Evolutionary conservation across 1,284 basidiomycete genomes (phyloP).

Genomic region (Serendipita sp.): DNA sequence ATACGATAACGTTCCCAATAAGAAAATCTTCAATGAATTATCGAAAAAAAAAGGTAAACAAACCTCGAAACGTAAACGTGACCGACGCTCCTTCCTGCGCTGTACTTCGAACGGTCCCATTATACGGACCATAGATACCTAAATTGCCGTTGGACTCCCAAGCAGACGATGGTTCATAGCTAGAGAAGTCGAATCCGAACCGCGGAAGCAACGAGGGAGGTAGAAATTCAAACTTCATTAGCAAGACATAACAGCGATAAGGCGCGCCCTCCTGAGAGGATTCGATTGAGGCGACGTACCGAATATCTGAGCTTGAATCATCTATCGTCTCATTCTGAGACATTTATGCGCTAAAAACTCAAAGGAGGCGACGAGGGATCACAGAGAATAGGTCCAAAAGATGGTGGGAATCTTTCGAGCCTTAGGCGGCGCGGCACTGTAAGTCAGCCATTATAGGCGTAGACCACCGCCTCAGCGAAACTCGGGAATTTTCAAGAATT

Average conservation of each 20-base stretch:
- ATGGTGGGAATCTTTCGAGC: neutral
- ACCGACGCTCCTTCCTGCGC: neutral
- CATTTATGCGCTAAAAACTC: neutral
- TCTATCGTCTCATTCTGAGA: conserved; percentile 2
- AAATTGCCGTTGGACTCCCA: neutral
- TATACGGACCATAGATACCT: neutral
- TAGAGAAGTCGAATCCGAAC: neutral
- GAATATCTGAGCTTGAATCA: neutral
- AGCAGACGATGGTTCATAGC: neutral
- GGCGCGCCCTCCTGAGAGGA: neutral
- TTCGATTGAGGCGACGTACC: neutral
- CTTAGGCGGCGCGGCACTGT: too few relatives aligned
- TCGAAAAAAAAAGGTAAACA: neutral
- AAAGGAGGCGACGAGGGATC: neutral
- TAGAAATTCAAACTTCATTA: neutral
- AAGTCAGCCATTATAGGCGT: too few relatives aligned
- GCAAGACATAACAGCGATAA: neutral
- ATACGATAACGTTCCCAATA: neutral
- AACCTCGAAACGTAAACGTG: neutral
- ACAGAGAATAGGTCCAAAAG: neutral
- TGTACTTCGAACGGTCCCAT: neutral
- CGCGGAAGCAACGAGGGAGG: neutral
- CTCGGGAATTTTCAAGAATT: too few relatives aligned
- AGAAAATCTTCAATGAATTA: neutral
- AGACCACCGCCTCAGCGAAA: too few relatives aligned